Base-by-base conservation (phyloP, 148 eudicot species). In the Camellia japonica region DNA sequence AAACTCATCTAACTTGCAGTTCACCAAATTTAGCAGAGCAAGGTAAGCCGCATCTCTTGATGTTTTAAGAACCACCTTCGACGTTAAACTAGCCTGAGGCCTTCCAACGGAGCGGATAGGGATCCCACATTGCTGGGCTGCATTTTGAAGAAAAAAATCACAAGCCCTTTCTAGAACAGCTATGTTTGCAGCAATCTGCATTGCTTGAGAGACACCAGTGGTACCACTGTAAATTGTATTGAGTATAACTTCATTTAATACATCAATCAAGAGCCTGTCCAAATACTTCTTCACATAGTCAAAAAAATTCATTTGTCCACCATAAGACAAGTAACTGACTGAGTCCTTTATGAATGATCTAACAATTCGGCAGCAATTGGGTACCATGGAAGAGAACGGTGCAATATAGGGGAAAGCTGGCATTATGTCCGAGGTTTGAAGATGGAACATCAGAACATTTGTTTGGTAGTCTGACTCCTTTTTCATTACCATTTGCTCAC, bases 351-450 rank as follows among this genome's bases (percentile, higher is more conserved):
- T 87, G 76, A 95, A 95, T 15, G 99, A 88, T 76, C 84, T 90
- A 79, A 93, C 89, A 80, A 93, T 86, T 20, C 91, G 93, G 77
- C 98, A 96, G 79, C 87, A 84, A 70, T 93, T 94, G 43, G 98
- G 99, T 14, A 96, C 97, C 97, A 92, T 92, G 71, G 89, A 84
- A 62, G 97, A 96, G 86, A 96, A 96, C 2, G 98, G 95, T 41
- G 99, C 97, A 83, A 91, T 93, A 82, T 89, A 95, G 7, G 99
- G 97, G 64, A 93, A 95, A 68, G 97, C 97, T 58, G 99, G 99
- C 97, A 91, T 91, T 75, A 93, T 90, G 76, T 95, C 97, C 6
- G 99, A 85, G 59, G 82, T 89, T 68, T 96, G 99, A 47, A 96
- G 90, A 80, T 96, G 96, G 81, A 91, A 92, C 66, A 88, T 54